Evolutionary conservation across 805 yeast genomes (phyloP).

Genomic region (Starmera quercuum): DNA sequence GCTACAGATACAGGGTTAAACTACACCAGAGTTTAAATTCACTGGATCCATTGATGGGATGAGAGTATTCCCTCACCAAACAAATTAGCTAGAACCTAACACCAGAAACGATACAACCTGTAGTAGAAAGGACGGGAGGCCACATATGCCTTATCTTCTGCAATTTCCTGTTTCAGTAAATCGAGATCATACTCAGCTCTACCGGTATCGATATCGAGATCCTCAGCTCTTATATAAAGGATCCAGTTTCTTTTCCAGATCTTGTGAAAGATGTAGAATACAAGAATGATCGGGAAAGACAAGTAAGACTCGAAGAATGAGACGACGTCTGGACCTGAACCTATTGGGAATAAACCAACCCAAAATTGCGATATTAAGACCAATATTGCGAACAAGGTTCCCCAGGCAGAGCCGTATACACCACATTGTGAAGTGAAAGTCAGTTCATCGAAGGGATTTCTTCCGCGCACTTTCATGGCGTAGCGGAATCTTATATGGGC

Average conservation of each 20-base stretch:
- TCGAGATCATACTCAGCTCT: constrained; percentile 42
- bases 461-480: constrained; percentile 54
- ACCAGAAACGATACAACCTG: constrained; percentile 48
- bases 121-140: constrained; percentile 35
- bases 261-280: constrained; percentile 33
- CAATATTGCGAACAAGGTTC: constrained; percentile 35
- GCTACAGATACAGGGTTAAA: too few relatives aligned
- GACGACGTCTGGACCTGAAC: constrained; percentile 25
- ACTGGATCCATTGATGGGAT: too few relatives aligned
- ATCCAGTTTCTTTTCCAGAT: constrained; percentile 25
- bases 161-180: constrained; percentile 30
- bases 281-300: constrained; percentile 34
- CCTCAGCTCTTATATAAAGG: constrained; percentile 27
- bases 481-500: constrained; percentile 52
- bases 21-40: too few relatives aligned
- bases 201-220: constrained; percentile 50
- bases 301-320: constrained; percentile 41
- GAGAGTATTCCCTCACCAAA: too few relatives aligned
- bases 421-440: constrained; percentile 60
- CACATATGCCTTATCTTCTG: constrained; percentile 46
- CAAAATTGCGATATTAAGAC: constrained; percentile 59
- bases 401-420: constrained; percentile 48
- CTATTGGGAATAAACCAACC: constrained; percentile 60
- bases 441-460: constrained; percentile 49
- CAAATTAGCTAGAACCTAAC: constrained; percentile 33